Base-by-base conservation (phyloP, 106 monocot genomes). In the Platanthera zijinensis region DNA sequence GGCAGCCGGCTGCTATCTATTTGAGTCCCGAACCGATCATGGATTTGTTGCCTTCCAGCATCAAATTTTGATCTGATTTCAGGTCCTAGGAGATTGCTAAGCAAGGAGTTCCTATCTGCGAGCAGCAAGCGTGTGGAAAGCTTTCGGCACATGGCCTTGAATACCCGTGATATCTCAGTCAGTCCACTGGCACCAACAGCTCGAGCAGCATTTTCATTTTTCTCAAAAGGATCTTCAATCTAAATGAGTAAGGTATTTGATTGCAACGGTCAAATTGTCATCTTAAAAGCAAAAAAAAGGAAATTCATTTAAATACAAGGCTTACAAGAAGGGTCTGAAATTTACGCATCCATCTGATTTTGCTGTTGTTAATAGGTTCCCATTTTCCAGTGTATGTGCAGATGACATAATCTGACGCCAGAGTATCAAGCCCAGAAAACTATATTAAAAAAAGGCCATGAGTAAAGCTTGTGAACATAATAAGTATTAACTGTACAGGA, bases 181-280 rank as follows among this genome's bases (percentile, higher is more conserved):
- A 90, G 69, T 57, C 70, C 76, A 18, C 45, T 53, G 13, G 15
- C 1, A 30, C 80, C 17, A 25, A 90, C 90, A 63, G 90, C 75
- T 77, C 90, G 83, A 57, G 90, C 83, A 64, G 87, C 71, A 75
- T 90, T 90, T 18, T 90, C 90, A 9, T 83, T 72, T 82, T 79
- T 80, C 79, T 90, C 87, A 78, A 87, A 87, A 11, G 90, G 90
- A 79, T 90, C 90, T 83, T 87, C 90, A 77, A 90, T 72, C 90
- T 90, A 21, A 28, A 28, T 68, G 62, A 77, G 72, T 9, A 51
- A 51, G n/a, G n/a, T n/a, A n/a, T n/a, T n/a, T n/a, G 1, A 70
- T 28, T 7, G 53, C 21, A 70, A 51, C 7, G 25, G 32, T 67
- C 32, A 46, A 77, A 22, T 10, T 13, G 54, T 5, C 10, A 4